phyloP scores from a whole-genome alignment of 2,329 filamentous ascomycete genomes.

The Aspergillus intermedius region DNA sequence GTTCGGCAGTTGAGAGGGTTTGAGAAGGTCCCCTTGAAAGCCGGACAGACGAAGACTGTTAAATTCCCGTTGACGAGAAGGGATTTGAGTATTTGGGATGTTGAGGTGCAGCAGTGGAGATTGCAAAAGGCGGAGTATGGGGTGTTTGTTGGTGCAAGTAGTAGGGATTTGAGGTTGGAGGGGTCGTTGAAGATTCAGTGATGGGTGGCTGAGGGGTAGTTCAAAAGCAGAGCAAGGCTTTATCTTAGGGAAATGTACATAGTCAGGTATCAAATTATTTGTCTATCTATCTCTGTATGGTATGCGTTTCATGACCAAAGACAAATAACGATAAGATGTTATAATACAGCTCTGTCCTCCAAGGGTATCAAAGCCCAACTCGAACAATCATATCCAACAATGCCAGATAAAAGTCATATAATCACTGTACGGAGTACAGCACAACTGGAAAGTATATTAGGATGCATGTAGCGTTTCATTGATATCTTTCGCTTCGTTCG shows the following conservation, averaged over 20 bases:
- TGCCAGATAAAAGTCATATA: not conserved
- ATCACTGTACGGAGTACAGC: not conserved
- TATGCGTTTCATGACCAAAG: not conserved
- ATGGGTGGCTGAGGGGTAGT: not conserved
- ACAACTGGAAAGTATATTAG: too few species aligned
- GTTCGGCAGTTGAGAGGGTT: conserved; percentile 57
- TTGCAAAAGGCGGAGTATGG: not conserved
- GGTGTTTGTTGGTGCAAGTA: not conserved
- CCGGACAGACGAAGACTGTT: conserved; percentile 37
- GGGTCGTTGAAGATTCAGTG: not conserved
- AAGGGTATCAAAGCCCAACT: not conserved
- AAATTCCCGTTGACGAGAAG: conserved; percentile 52
- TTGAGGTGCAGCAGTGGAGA: conserved; percentile 53
- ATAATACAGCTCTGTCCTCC: not conserved
- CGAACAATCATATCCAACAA: not conserved
- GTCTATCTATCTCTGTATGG: not conserved
- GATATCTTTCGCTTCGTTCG: too few species aligned
- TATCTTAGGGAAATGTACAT: too few species aligned
- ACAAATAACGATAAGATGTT: not conserved
- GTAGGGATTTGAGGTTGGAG: not conserved
- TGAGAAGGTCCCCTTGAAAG: conserved; percentile 44
- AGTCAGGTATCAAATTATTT: not conserved
- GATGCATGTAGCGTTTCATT: too few species aligned
- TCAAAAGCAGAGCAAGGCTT: too few species aligned
- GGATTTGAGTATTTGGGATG: conserved; percentile 62